Evolutionary conservation across 1,284 basidiomycete genomes (phyloP).

Genomic region (Malassezia caprae): DNA sequence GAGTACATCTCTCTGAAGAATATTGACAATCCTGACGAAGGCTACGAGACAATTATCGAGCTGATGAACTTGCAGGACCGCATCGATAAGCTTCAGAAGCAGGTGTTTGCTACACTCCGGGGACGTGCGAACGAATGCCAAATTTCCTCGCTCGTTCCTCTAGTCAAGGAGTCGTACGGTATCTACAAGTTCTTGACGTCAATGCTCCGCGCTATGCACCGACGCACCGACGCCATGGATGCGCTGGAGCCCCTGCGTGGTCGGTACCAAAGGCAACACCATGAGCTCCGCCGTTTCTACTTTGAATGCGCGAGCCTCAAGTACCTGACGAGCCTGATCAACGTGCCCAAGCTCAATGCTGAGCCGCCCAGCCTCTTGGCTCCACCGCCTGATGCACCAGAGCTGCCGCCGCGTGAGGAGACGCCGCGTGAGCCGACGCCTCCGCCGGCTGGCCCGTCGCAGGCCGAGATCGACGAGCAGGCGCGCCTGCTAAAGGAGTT

Average conservation of each 20-base stretch:
- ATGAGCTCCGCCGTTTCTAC: constrained; percentile 45
- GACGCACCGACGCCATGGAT: constrained; percentile 45
- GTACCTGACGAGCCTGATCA: constrained; percentile 46
- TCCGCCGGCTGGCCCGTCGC: constrained; percentile 29
- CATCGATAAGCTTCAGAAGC: constrained; percentile 47
- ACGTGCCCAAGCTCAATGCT: constrained; percentile 47
- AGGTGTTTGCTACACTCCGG: constrained; percentile 45
- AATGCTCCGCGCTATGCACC: constrained; percentile 48
- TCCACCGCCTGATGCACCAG: constrained; percentile 38
- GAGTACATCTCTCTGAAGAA: constrained; percentile 49
- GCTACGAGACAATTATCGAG: constrained; percentile 48
- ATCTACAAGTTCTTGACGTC: constrained; percentile 49
- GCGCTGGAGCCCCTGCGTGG: constrained; percentile 45
- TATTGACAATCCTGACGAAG: constrained; percentile 48
- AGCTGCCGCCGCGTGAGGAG: constrained; percentile 32
- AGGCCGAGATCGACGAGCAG: constrained; percentile 74
- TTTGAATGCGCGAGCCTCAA: constrained; percentile 48
- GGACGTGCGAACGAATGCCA: constrained; percentile 43
- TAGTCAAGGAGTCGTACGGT: constrained; percentile 48
- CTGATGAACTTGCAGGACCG: constrained; percentile 48
- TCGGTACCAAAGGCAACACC: constrained; percentile 44
- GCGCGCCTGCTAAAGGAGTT: constrained; percentile 90
- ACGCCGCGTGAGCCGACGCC: constrained; percentile 25
- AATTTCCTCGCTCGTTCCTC: constrained; percentile 45
- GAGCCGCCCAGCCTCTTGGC: constrained; percentile 47